These are phyloP conservation scores for Colletotrichum filicis DNA, from an alignment of 2,329 filamentous ascomycete species.

Conservation along the genomic window DNA sequence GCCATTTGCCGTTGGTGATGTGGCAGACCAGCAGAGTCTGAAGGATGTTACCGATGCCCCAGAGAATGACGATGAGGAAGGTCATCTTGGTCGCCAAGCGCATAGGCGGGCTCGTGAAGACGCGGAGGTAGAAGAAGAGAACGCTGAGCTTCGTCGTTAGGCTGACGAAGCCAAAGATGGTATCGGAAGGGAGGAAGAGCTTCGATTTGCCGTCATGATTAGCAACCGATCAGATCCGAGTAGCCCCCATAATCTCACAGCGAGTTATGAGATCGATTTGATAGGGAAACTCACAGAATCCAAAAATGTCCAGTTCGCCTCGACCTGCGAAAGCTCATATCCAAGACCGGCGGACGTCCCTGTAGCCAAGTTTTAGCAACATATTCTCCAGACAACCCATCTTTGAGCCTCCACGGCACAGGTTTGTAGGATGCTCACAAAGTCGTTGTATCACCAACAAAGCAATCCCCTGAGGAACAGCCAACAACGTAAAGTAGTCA, in stretches of 20 bases:
- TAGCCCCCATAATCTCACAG: background rate
- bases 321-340: slow-evolving; percentile 29
- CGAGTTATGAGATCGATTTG: too few species aligned
- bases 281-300: background rate
- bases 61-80: slow-evolving; percentile 39
- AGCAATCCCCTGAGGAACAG: slow-evolving; percentile 44
- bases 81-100: slow-evolving; percentile 41
- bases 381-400: background rate
- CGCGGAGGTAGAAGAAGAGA: slow-evolving; percentile 54
- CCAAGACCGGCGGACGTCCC: slow-evolving; percentile 40
- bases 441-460: slow-evolving; percentile 45
- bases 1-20: slow-evolving; percentile 30
- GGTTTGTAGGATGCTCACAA: slow-evolving; percentile 38
- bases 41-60: slow-evolving; percentile 40
- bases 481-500: slow-evolving; percentile 49
- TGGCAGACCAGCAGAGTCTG: slow-evolving; percentile 42
- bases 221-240: background rate
- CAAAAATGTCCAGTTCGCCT: slow-evolving; percentile 7
- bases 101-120: slow-evolving; percentile 48
- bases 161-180: slow-evolving; percentile 48
- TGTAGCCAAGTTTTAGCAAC: background rate
- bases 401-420: background rate
- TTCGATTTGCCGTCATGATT: slow-evolving; percentile 26
- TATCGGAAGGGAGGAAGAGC: slow-evolving; percentile 50
- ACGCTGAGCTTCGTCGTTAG: slow-evolving; percentile 53